Percentiles rank a stretch among this genome's conserved stretches.
Conservation (phyloP, 768 basidiomycete species). For the Leccinum olivaceopallidum region DNA sequence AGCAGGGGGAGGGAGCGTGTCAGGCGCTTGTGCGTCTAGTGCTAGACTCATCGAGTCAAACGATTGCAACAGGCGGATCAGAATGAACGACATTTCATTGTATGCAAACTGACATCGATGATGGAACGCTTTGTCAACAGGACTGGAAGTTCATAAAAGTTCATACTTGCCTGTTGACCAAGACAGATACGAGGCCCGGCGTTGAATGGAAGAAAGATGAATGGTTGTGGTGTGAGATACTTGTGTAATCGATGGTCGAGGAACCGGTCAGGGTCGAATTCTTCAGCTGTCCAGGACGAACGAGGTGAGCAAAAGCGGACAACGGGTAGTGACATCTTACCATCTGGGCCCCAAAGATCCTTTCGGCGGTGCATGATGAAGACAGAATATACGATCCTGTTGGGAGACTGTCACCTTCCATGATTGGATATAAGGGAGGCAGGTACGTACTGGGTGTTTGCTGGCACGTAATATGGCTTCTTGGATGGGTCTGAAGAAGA, state of each 20-base stretch:
- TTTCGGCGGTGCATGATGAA: constrained; percentile 65
- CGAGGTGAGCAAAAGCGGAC: not conserved
- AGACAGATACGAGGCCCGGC: constrained; percentile 57
- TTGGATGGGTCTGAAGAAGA: constrained; percentile 29
- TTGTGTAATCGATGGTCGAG: constrained; percentile 62
- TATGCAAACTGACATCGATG: constrained; percentile 46
- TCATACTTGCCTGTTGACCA: constrained; percentile 50
- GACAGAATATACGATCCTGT: constrained; percentile 52
- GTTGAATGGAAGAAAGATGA: constrained; percentile 72
- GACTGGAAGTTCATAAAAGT: not conserved
- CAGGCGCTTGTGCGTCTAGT: constrained; percentile 45
- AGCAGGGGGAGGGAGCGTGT: constrained; percentile 43
- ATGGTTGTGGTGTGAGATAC: constrained; percentile 62
- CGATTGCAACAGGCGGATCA: constrained; percentile 61
- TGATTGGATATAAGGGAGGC: not conserved
- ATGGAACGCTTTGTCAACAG: not conserved
- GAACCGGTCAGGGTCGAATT: constrained; percentile 74
- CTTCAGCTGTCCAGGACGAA: constrained; percentile 43
- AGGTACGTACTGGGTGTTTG: constrained; percentile 39
- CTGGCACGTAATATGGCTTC: constrained; percentile 34
- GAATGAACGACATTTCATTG: constrained; percentile 61
- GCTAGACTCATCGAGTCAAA: constrained; percentile 52
- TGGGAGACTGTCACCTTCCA: not conserved
- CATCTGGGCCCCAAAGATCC: constrained; percentile 74
- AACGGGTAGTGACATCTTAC: constrained; percentile 28